Conservation (phyloP, 768 basidiomycete genomes). For the Kockovaella imperatae region DNA sequence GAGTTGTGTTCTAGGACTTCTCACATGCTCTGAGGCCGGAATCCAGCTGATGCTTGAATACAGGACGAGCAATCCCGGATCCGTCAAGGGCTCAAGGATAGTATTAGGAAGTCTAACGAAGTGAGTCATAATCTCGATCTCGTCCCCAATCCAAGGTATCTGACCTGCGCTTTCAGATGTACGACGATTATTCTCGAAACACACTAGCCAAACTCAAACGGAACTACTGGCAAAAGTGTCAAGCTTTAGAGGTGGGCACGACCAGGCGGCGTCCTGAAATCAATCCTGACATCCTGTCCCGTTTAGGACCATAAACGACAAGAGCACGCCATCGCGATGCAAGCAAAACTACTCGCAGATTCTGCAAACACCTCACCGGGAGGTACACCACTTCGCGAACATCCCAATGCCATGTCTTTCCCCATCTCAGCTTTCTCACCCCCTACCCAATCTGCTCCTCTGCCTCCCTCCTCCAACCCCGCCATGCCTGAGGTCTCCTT, state of each 20-base stretch:
- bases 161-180: constrained; percentile 47
- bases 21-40: background rate
- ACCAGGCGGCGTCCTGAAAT: background rate
- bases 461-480: constrained; percentile 23
- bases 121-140: background rate
- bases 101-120: constrained; percentile 66
- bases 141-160: background rate
- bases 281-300: background rate
- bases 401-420: constrained; percentile 11
- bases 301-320: constrained; percentile 41
- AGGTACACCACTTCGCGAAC: constrained; percentile 18
- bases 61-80: constrained; percentile 88
- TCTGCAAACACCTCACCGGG: constrained; percentile 22
- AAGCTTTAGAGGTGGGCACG: constrained; percentile 67
- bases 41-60: background rate
- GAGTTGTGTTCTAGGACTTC: background rate
- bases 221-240: constrained; percentile 72
- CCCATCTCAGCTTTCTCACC: background rate
- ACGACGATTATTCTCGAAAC: constrained; percentile 72
- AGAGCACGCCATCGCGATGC: constrained; percentile 40
- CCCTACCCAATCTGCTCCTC: constrained; percentile 3
- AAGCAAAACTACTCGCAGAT: constrained; percentile 38
- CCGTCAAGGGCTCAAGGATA: constrained; percentile 84
- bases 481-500: constrained; percentile 6
- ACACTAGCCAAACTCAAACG: constrained; percentile 73